Evolutionary conservation across 2,329 filamentous ascomycete genomes (phyloP).

Genomic region (Neophaeococcomyces mojaviensis): DNA sequence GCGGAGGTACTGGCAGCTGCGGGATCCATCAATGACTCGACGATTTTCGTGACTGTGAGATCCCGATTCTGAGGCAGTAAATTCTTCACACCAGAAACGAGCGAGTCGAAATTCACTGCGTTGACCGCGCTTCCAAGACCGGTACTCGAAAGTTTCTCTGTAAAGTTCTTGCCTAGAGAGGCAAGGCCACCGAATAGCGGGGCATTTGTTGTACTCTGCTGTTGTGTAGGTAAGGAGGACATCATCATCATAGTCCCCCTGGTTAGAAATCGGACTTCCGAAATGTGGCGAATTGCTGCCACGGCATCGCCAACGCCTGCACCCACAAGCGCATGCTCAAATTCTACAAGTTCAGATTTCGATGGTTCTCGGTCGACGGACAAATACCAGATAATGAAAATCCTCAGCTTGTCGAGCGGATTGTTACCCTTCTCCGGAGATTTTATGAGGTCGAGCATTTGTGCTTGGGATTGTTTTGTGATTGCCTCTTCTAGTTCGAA

Average conservation of each 20-base stretch:
- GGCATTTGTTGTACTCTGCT: conserved; percentile 31
- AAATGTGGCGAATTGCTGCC: conserved; percentile 73
- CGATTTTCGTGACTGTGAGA: conserved; percentile 93
- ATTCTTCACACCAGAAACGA: conserved; percentile 95
- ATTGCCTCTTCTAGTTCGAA: conserved; percentile 93
- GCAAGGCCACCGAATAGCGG: conserved; percentile 84
- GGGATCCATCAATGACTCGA: conserved; percentile 96
- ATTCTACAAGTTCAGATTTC: conserved; percentile 72
- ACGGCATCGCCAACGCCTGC: conserved; percentile 62
- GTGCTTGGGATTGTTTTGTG: conserved; percentile 79
- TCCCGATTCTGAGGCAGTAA: conserved; percentile 95
- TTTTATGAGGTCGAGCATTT: conserved; percentile 80
- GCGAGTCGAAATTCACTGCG: conserved; percentile 74
- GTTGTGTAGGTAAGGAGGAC: conserved; percentile 53
- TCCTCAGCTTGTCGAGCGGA: conserved; percentile 76
- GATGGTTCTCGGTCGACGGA: conserved; percentile 86
- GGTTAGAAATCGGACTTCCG: conserved; percentile 86
- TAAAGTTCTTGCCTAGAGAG: conserved; percentile 81
- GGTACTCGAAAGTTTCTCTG: conserved; percentile 87
- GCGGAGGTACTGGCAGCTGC: conserved; percentile 80
- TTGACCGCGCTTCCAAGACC: conserved; percentile 60
- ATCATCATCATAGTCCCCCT: conserved; percentile 98
- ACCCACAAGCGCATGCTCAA: conserved; percentile 72
- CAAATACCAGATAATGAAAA: conserved; percentile 96
- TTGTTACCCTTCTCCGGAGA: conserved; percentile 75